Evolutionary conservation across 2,329 filamentous ascomycete species (phyloP), one percentile per base, ranked within the genome.

Genomic region (Xenosphaeropsis pyriputrescens): DNA sequence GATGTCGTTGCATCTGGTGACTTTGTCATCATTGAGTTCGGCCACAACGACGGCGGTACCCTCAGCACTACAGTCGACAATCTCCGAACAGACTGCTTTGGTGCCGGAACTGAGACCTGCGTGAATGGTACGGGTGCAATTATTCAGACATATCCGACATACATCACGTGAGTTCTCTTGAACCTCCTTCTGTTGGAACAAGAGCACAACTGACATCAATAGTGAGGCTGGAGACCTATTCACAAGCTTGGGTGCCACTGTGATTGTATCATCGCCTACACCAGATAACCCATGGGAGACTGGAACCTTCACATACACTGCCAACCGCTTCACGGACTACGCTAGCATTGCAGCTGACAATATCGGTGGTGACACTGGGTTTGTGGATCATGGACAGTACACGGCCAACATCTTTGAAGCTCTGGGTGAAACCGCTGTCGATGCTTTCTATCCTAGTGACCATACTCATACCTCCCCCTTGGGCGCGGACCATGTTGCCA

Each of bases 21-120:
- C 54, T 76, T 72, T 54, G 75, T 81, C 1, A 62, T 82, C 38
- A 79, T 83, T 38, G 77, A 82, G 48, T 80, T 83, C 48, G 78
- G 79, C 0, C 78, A 83, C 60, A 84, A 84, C 47, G 79, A 83
- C 46, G 78, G 75, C 16, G 75, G 76, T 2, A 50, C 46, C 9
- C 29, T 34, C 3, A 66, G 66, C 0, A 58, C 75, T 2, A 57
- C 52, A 2, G 55, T 53, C 1, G 77, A 82, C 53, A 79, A 80
- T 46, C 70, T 70, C 1, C 66, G 75, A 12, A 70, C 67, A 2
- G 74, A 71, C 46, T 82, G 77, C 41, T 51, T 58, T 7, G 52
- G 52, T 17, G 40, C 46, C 4, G 51, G 50, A 52, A 49, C 17
- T 34, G 35, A 40, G 32, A 40, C 39, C 15, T 40, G 38, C 12